Evolutionary conservation across 148 eudicot species (phyloP), one percentile per base, ranked within the genome.

Genomic region (Rhododendron williamsianum): DNA sequence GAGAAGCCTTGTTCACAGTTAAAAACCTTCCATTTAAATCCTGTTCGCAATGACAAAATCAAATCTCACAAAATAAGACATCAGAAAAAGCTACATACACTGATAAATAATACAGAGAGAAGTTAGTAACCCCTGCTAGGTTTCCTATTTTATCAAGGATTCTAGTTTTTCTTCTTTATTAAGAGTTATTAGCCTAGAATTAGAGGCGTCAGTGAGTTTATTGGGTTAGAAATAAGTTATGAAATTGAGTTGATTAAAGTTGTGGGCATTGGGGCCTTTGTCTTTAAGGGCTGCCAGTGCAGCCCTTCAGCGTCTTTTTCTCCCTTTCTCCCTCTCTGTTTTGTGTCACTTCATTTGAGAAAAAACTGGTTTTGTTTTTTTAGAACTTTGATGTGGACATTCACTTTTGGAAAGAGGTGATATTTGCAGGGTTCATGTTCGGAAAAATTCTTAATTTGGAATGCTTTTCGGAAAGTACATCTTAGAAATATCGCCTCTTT

Each of bases 1-100:
- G 98, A 56, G 96, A 92, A 87, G 99, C 99, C 91, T 93, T 97
- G 92, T 97, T 95, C 58, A 95, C 99, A 11, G 93, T 93, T 86
- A 97, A 87, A 15, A 84, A 38, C 87, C 98, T 91, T 78, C 99
- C 99, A 73, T 86, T 85, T 19, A 95, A 1, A 35, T 97, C 96
- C 99, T 95, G 91, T 83, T 49, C 46, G 38, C 85, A 52, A 82
- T 12, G 36, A 52, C 30, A 85, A 65, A 84, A 35, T 67, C 25
- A 83, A 49, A 54, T 30, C 13, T 43, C 76, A 56, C 82, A 56
- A 33, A 84, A 25, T 1, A 81, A 54, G 71, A 43, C 21, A 60
- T 9, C 74, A 38, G 33, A 48, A 79, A 43, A 18, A 8, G 48
- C 23, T 35, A 73, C 77, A 15, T 30, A 38, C n/a, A 76, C 43